These are phyloP conservation scores for Fusarium sp. DNA, from an alignment of 2,329 filamentous ascomycete genomes.

Conservation along the genomic window DNA sequence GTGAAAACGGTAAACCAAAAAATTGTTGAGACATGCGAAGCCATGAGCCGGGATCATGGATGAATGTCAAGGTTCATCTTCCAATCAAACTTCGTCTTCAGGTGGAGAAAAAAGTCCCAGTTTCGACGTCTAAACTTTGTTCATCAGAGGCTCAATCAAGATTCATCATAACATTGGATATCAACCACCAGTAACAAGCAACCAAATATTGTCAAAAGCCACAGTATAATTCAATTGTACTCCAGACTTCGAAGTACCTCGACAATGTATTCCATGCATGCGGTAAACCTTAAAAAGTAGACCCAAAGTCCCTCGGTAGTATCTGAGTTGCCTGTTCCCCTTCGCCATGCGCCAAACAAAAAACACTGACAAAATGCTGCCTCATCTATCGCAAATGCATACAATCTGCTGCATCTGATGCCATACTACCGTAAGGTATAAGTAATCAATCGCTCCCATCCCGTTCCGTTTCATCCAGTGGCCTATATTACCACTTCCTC, in stretches of 20 bases:
- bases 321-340: conserved; percentile 20
- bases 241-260: conserved; percentile 10
- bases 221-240: neutral
- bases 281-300: neutral
- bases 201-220: neutral
- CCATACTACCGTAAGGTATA: conserved; percentile 32
- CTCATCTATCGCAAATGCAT: conserved; percentile 39
- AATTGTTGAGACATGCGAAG: conserved; percentile 39
- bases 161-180: neutral
- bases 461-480: conserved; percentile 22
- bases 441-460: conserved; percentile 32
- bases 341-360: conserved; percentile 46
- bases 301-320: neutral
- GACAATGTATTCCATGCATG: conserved; percentile 25
- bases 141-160: conserved; percentile 7
- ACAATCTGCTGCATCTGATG: conserved; percentile 42
- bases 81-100: conserved; percentile 34
- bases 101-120: conserved; percentile 29
- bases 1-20: conserved; percentile 43
- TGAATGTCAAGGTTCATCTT: conserved; percentile 38
- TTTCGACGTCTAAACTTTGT: conserved; percentile 21
- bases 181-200: neutral
- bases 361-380: conserved; percentile 20
- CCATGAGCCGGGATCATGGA: conserved; percentile 23
- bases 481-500: conserved; percentile 18